These are phyloP conservation scores for Melocanna baccifera DNA, from an alignment of 176 grass and related monocot genomes.

Conservation along the genomic window DNA sequence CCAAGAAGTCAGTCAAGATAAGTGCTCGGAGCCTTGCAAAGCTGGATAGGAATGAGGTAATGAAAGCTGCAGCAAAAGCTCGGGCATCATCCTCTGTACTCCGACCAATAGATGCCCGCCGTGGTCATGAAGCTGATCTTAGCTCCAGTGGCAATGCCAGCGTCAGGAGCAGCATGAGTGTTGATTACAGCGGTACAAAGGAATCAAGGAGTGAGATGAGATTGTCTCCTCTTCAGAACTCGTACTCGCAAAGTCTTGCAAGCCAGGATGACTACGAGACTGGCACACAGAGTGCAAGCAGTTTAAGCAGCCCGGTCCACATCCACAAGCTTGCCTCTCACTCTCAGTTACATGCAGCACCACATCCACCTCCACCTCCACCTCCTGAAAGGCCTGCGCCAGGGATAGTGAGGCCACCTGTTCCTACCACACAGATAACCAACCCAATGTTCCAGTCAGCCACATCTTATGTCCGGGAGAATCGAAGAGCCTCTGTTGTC, in stretches of 20 bases:
- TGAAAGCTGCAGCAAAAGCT: conserved; percentile 92
- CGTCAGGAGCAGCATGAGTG: conserved; percentile 63
- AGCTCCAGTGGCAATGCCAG: conserved; percentile 71
- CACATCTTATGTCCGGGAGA: conserved; percentile 63
- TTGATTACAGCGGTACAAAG: conserved; percentile 58
- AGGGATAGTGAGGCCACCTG: conserved; percentile 27
- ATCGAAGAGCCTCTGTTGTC: conserved; percentile 69
- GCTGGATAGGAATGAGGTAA: conserved; percentile 75
- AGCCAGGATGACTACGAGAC: conserved; percentile 84
- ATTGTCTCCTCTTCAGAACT: conserved; percentile 60
- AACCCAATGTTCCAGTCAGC: conserved; percentile 91
- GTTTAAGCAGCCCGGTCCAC: conserved; percentile 75
- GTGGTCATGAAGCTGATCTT: conserved; percentile 55
- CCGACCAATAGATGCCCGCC: conserved; percentile 60
- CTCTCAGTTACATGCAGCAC: conserved; percentile 23
- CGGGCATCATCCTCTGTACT: conserved; percentile 91
- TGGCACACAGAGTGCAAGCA: conserved; percentile 68
- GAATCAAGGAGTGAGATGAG: conserved; percentile 59
- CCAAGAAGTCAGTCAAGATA: conserved; percentile 85
- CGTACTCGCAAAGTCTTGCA: conserved; percentile 64
- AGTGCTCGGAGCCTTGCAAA: conserved; percentile 98
- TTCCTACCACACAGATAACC: conserved; percentile 47
- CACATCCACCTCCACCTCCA: conserved; percentile 41
- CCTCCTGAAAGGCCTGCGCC: conserved; percentile 37
- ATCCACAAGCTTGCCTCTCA: conserved; percentile 47